Base-by-base conservation (phyloP, 352 stramenopile genomes). In the Aphanomyces astaci region DNA sequence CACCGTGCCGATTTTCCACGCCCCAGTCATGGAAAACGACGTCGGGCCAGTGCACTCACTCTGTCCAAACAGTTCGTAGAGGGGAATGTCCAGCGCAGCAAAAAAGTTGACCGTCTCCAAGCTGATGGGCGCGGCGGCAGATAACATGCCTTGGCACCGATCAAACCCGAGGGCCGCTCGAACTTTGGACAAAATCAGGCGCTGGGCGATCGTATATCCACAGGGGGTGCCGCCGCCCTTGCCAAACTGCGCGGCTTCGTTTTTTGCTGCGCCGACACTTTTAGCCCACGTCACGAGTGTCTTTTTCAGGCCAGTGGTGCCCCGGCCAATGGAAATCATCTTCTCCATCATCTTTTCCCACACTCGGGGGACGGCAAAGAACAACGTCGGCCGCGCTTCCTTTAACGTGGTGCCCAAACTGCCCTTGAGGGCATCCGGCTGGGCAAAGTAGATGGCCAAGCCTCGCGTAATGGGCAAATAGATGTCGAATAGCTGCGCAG, bases 321-420 rank as follows among this genome's bases (percentile, higher is more conserved):
- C 19, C 25, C 71, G 55, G 40, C 73, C 75, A 31, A 83, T 71
- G 28, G 81, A 75, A 55, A 79, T 70, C 76, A 93, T 94, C 69
- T 91, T 92, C 60, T 90, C 86, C 66, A 81, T 84, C 57, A 90
- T 84, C 70, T 90, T 89, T 67, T 85, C 78, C 67, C 70, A 85
- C 19, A 95, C 86, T 59, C 87, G 76, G 25, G 87, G 87, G 22
- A 96, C 87, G 32, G 78, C 86, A 48, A 96, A 80, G 72, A 96
- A 94, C n/a, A 95, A 63, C 2, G 80, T 95, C 15, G 87, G 87
- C 24, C 79, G 70, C 10, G 88, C 82, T 4, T 84, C 78, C 73
- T 81, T 80, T 5, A 96, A 67, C 4, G 85, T 93, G 25, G 74
- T 67, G n/a, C 66, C 77, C 0, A 96, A 70, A 1, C 78, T 82